phyloP scores from a whole-genome alignment of 2,329 filamentous ascomycete species.

The Tolypocladium tundrense region DNA sequence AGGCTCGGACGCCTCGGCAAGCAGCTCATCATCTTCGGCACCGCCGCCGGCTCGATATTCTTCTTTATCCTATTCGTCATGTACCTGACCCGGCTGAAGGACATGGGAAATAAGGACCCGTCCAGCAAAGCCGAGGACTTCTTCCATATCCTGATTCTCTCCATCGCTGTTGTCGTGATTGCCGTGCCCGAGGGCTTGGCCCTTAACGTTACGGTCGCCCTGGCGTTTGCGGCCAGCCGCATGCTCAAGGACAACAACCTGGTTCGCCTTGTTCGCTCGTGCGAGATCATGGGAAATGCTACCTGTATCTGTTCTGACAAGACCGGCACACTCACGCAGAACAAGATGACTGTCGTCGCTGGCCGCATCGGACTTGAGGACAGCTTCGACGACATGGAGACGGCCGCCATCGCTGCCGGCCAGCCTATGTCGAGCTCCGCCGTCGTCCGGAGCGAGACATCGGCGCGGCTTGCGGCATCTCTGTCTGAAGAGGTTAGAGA shows the following conservation, averaged over 20 bases:
- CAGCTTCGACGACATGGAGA: slow-evolving; percentile 24
- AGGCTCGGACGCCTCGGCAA: slow-evolving; percentile 71
- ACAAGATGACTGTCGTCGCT: slow-evolving; percentile 51
- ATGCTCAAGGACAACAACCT: slow-evolving; percentile 56
- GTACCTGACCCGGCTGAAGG: slow-evolving; percentile 21
- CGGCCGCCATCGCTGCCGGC: slow-evolving; percentile 8
- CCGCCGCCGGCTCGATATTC: slow-evolving; percentile 29
- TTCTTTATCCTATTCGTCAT: slow-evolving; percentile 30
- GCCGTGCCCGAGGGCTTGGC: slow-evolving; percentile 51
- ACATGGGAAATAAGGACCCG: slow-evolving; percentile 26
- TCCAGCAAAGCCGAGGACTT: slow-evolving; percentile 46
- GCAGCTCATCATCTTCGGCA: slow-evolving; percentile 48
- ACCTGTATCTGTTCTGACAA: slow-evolving; percentile 57
- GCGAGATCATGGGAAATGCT: slow-evolving; percentile 55
- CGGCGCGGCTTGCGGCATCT: slow-evolving; percentile 16
- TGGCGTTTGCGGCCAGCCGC: slow-evolving; percentile 51
- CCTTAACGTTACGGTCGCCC: slow-evolving; percentile 49
- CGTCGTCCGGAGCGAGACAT: slow-evolving; percentile 15
- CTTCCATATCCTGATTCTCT: slow-evolving; percentile 46
- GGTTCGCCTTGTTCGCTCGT: slow-evolving; percentile 47
- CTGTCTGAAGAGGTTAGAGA: slow-evolving; percentile 23
- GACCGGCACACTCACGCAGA: slow-evolving; percentile 54
- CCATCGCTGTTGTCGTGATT: slow-evolving; percentile 49
- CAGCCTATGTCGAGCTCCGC: slow-evolving; percentile 11
- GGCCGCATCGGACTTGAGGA: slow-evolving; percentile 38